phyloP scores from a whole-genome alignment of 75 land plant species.

The Sequoiadendron giganteum region DNA sequence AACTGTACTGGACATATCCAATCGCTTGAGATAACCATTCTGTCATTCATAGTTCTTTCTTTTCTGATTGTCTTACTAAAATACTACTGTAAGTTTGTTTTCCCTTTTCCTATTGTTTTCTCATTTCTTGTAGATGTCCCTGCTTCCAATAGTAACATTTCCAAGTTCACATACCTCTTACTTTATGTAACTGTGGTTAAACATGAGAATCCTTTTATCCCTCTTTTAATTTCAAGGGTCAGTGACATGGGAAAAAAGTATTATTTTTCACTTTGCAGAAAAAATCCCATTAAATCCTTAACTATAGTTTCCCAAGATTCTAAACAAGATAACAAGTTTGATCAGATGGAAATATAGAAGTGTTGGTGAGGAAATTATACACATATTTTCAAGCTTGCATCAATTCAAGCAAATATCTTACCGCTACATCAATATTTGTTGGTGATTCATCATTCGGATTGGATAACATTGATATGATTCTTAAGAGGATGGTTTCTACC shows the following conservation, averaged over 20 bases:
- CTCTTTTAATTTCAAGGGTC: no score
- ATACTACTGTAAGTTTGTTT: background rate
- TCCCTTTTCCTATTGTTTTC: background rate
- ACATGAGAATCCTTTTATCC: no score
- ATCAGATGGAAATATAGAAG: background rate
- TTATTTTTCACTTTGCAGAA: no score
- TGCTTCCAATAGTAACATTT: background rate
- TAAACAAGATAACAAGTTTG: background rate
- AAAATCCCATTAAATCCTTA: background rate
- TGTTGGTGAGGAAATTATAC: background rate
- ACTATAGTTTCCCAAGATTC: background rate
- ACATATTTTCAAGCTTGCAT: background rate
- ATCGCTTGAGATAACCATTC: background rate
- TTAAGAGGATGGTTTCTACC: conserved; percentile 76
- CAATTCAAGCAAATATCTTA: conserved; percentile 12
- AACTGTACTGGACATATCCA: background rate
- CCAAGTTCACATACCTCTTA: background rate
- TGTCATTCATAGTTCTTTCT: background rate
- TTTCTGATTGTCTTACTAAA: background rate
- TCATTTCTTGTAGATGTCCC: background rate
- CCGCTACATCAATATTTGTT: conserved; percentile 66
- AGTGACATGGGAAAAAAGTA: no score
- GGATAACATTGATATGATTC: conserved; percentile 73
- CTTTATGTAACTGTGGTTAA: background rate
- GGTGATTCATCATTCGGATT: conserved; percentile 79